Base-by-base conservation (phyloP, 2,329 filamentous ascomycete genomes). In the Fusarium sp. region DNA sequence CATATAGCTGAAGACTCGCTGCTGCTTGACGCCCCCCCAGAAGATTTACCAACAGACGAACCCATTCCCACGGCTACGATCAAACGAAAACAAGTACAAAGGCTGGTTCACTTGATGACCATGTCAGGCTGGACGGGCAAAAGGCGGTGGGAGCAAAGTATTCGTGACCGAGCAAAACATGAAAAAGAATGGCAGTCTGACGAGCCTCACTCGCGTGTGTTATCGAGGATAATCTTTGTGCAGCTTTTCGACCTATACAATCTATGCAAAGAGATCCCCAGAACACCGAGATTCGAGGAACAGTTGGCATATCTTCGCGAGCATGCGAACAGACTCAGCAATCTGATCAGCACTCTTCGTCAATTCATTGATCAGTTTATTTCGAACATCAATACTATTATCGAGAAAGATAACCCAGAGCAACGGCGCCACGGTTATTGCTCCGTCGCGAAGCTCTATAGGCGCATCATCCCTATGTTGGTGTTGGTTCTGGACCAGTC, bases 391-490 rank as follows among this genome's bases (percentile, higher is more conserved):
- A 56, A 57, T 39, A 13, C 11, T n/a, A 40, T 40, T 38, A 53
- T 67, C 21, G 8, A 26, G 14, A 22, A 38, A 17, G 49, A 19
- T 7, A 24, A 34, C 6, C 5, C 24, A 19, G 19, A 31, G 9
- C 36, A 53, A 24, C 34, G 44, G 17, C 31, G 21, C 17, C 10
- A 24, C 3, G 63, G 64, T 24, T 49, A 15, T 17, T 28, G 15
- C 34, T 62, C 34, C 9, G 44, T 73, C 14, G 28, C 44, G 3
- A 61, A 54, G 14, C 42, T 77, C 9, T 58, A 54, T 28, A 47
- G 22, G 10, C 65, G 45, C 13, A 69, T 78, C 14, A 69, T 78
- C 7, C 76, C 76, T 5, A 67, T 75, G 57, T 51, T 76, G 8
- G 59, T 76, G 17, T 33, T 76, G 9, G 24, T 69, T 5, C 39